These are phyloP conservation scores for Pseudogymnoascus sp. DNA, from an alignment of 2,329 filamentous ascomycete genomes.

Conservation along the genomic window DNA sequence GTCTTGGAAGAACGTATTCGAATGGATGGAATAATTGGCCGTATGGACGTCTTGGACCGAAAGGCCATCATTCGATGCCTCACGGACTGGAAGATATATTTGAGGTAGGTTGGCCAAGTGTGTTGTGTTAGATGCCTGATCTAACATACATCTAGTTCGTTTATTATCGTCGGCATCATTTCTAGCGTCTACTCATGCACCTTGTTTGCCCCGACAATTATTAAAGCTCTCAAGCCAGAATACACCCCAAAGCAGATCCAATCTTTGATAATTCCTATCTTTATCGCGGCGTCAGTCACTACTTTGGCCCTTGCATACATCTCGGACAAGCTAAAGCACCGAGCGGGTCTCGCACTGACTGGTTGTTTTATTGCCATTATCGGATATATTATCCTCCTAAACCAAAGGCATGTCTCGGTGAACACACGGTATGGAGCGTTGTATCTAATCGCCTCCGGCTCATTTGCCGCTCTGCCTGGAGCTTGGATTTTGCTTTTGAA, in stretches of 20 bases:
- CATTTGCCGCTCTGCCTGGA: conserved; percentile 29
- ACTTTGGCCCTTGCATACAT: conserved; percentile 30
- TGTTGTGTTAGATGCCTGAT: background rate
- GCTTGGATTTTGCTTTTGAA: conserved; percentile 44
- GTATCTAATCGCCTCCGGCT: conserved; percentile 32
- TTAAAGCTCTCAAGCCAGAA: conserved; percentile 32
- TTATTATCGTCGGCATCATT: conserved; percentile 28
- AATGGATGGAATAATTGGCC: conserved; percentile 22
- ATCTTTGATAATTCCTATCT: conserved; percentile 34
- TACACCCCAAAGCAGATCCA: conserved; percentile 33
- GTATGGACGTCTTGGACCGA: conserved; percentile 15
- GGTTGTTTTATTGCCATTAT: conserved; percentile 26
- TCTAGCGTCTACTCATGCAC: conserved; percentile 30
- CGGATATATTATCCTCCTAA: conserved; percentile 33
- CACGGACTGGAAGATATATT: conserved; percentile 36
- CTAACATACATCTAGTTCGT: conserved; percentile 28
- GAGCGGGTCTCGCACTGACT: conserved; percentile 31
- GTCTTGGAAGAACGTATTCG: conserved; percentile 30
- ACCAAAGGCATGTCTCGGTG: conserved; percentile 19
- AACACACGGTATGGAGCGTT: conserved; percentile 28
- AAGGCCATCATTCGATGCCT: conserved; percentile 18
- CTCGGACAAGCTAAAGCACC: conserved; percentile 32
- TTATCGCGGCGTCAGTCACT: conserved; percentile 29
- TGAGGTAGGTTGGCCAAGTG: conserved; percentile 15
- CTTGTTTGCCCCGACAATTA: conserved; percentile 38